Base-by-base conservation (phyloP, 805 yeast genomes). In the Candida argentea region DNA sequence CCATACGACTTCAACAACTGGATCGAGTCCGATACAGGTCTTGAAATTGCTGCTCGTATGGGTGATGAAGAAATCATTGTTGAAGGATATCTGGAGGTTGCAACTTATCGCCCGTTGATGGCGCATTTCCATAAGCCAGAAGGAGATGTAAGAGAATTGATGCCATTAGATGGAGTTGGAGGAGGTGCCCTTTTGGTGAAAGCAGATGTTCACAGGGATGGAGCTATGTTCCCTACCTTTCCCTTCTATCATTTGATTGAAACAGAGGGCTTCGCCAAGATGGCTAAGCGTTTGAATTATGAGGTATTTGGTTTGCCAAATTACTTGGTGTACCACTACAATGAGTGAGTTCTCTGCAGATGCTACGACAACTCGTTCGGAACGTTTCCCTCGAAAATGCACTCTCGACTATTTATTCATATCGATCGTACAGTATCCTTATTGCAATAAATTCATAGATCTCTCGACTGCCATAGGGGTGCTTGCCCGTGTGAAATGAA, bases 211-310 rank as follows among this genome's bases (percentile, higher is more conserved):
- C 99, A 91, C 57, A 71, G 98, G 52, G 98, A 91, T 54, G 99
- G 99, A 28, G 97, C 97, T 31, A 89, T 91, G 96, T 91, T 91
- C 73, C 98, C 99, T 11, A 83, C 93, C 27, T 91, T 91, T 73
- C 91, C 98, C 35, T 91, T 91, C 65, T 87, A 89, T 53, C 94
- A 91, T 53, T 67, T 91, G 53, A 86, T 91, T 38, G 98, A 91
- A 62, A 87, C 96, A 6, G 98, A 91, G 58, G 98, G 98, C 11
- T 91, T 91, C 57, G 96, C 91, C n/a, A 80, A 79, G 55, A 91
- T 91, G 97, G 95, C 95, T 24, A 85, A 86, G 55, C 67, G 97
- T 43, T 66, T 91, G 37, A 94, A 94, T 18, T 87, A 91, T 55
- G 82, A 79, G 43, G 86, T 87, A 14, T 79, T 65, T 50, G 99